Conservation (phyloP, 371 early-diverging fungal genomes). For the Saksenaea oblongispora region DNA sequence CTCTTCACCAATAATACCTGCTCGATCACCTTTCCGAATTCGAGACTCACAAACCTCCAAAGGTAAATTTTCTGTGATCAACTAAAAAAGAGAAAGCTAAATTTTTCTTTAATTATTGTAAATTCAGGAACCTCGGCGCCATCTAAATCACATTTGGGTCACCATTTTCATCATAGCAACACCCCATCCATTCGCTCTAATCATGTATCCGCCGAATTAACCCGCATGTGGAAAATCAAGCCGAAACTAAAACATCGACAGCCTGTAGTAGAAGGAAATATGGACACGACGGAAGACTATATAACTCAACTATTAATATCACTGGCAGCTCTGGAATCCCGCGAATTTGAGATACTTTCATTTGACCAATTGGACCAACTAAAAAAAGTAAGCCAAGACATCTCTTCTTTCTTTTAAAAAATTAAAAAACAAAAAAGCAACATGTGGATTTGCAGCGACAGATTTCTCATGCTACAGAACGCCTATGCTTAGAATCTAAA, state of each 20-base stretch:
- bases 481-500: constrained; percentile 26
- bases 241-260: background rate
- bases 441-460: constrained; percentile 11
- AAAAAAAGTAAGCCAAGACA: constrained; percentile 44
- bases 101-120: background rate
- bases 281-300: constrained; percentile 53
- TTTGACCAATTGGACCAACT: constrained; percentile 57
- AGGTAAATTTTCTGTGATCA: background rate
- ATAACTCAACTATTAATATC: constrained; percentile 61
- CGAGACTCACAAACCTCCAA: constrained; percentile 18
- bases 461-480: constrained; percentile 44
- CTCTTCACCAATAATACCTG: background rate
- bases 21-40: constrained; percentile 25
- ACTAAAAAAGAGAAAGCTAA: background rate
- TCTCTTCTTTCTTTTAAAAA: constrained; percentile 12
- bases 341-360: constrained; percentile 53
- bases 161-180: background rate
- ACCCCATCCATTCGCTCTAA: background rate
- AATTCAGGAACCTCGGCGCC: background rate
- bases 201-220: constrained; percentile 28
- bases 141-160: background rate
- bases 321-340: constrained; percentile 63
- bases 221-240: constrained; percentile 34
- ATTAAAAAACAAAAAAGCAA: constrained; percentile 19
- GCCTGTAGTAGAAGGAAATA: background rate